phyloP scores from a whole-genome alignment of 2,329 filamentous ascomycete genomes.

The Diaporthe sp. region DNA sequence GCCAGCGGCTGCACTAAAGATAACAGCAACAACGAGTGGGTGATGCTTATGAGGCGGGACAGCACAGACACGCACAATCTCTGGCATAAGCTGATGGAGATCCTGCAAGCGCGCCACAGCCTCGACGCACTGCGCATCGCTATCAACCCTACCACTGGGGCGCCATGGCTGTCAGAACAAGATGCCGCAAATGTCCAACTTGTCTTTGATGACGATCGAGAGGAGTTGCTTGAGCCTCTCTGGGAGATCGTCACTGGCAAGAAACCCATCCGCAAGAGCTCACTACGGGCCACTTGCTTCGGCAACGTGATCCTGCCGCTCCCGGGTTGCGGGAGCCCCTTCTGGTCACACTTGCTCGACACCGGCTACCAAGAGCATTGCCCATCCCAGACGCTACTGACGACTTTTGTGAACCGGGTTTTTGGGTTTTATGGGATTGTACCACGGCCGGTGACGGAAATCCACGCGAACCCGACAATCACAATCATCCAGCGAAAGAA shows the following conservation, averaged over 20 bases:
- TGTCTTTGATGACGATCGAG: constrained; percentile 44
- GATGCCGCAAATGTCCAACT: constrained; percentile 43
- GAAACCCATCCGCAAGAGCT: constrained; percentile 43
- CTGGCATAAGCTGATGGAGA: constrained; percentile 49
- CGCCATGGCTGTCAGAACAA: constrained; percentile 43
- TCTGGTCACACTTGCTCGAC: constrained; percentile 44
- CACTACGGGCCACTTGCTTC: constrained; percentile 44
- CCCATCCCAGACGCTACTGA: constrained; percentile 24
- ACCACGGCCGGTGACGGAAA: not conserved
- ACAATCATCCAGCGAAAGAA: constrained; percentile 20
- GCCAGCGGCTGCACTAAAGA: constrained; percentile 25
- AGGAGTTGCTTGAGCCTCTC: constrained; percentile 43
- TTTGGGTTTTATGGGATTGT: constrained; percentile 12
- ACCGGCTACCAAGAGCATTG: constrained; percentile 36
- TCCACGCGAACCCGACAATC: constrained; percentile 2
- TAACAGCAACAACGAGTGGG: constrained; percentile 42
- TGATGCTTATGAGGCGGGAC: constrained; percentile 48
- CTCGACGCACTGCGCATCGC: constrained; percentile 46
- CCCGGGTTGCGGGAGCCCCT: constrained; percentile 46
- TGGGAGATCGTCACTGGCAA: constrained; percentile 46
- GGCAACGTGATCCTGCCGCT: constrained; percentile 47
- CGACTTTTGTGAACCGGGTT: constrained; percentile 9
- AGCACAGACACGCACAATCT: constrained; percentile 45
- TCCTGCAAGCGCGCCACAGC: constrained; percentile 48
- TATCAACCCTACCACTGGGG: constrained; percentile 42